A percentile compares a stretch with the other conserved stretches of the same genome.
Conservation (phyloP, 495 filamentous ascomycete genomes). For the Elaphomyces granulatus region DNA sequence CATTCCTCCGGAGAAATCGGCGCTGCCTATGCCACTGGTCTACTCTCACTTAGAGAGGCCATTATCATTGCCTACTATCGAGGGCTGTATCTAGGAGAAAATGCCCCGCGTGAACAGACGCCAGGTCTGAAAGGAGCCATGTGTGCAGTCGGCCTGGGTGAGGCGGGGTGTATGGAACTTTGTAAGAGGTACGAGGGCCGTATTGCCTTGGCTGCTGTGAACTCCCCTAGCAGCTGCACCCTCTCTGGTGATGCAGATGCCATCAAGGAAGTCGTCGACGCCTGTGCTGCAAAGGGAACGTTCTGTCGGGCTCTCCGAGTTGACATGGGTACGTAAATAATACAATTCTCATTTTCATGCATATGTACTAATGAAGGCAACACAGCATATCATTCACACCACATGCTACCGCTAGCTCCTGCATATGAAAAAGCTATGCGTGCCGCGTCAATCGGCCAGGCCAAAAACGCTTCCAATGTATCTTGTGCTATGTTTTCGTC, state of each 20-base stretch:
- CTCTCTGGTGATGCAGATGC: constrained; percentile 31
- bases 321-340: constrained; percentile 10
- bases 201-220: constrained; percentile 21
- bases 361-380: background rate
- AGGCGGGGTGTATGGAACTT: constrained; percentile 3
- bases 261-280: constrained; percentile 30
- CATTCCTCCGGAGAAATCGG: constrained; percentile 18
- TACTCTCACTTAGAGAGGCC: constrained; percentile 11
- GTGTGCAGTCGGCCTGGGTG: constrained; percentile 6
- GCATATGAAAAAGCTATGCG: constrained; percentile 19
- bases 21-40: constrained; percentile 16
- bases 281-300: constrained; percentile 15
- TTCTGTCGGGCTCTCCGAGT: constrained; percentile 27
- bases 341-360: too few species aligned
- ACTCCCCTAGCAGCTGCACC: constrained; percentile 23
- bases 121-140: constrained; percentile 2
- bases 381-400: constrained; percentile 39
- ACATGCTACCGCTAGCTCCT: constrained; percentile 35
- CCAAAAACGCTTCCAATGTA: background rate
- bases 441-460: background rate
- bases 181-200: constrained; percentile 7
- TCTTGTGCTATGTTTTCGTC: constrained; percentile 10
- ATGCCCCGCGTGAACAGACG: constrained; percentile 1
- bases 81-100: constrained; percentile 4
- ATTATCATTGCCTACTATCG: constrained; percentile 17